These are phyloP conservation scores for Ploettnerulaceae sp. DNA, from an alignment of 2,329 filamentous ascomycete genomes.

Conservation along the genomic window DNA sequence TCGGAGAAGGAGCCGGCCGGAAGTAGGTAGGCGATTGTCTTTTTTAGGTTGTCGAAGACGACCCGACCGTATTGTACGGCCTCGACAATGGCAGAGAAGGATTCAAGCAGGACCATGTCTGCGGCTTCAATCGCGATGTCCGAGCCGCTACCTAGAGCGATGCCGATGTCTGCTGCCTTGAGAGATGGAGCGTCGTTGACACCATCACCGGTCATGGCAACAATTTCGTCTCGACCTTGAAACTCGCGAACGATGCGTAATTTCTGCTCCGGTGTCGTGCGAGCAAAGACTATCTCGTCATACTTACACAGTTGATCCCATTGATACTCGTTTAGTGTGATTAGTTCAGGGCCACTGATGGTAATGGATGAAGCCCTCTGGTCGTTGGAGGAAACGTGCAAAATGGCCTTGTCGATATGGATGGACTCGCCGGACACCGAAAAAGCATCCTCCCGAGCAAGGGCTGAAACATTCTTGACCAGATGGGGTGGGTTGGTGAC, in stretches of 20 bases:
- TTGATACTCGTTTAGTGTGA: slow-evolving; percentile 59
- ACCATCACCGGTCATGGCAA: slow-evolving; percentile 49
- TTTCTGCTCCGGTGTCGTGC: slow-evolving; percentile 75
- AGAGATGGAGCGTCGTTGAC: slow-evolving; percentile 49
- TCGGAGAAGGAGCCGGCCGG: slow-evolving; percentile 57
- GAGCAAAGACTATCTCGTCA: slow-evolving; percentile 69
- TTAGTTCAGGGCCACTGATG: slow-evolving; percentile 60
- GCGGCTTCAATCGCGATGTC: slow-evolving; percentile 59
- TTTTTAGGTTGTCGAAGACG: slow-evolving; percentile 77
- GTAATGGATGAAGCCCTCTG: slow-evolving; percentile 46
- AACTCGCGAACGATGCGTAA: slow-evolving; percentile 74
- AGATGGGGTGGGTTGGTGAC: slow-evolving; percentile 47
- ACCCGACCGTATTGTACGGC: slow-evolving; percentile 68
- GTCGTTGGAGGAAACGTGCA: not conserved
- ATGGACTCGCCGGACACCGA: slow-evolving; percentile 16
- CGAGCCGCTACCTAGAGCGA: slow-evolving; percentile 52
- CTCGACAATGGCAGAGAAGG: slow-evolving; percentile 66
- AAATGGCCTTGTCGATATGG: slow-evolving; percentile 10
- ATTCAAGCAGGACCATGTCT: slow-evolving; percentile 61
- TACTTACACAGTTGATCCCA: slow-evolving; percentile 64
- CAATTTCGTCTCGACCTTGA: slow-evolving; percentile 53
- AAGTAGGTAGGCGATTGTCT: slow-evolving; percentile 56
- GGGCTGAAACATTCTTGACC: slow-evolving; percentile 49
- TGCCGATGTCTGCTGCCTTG: slow-evolving; percentile 61
- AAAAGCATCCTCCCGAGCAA: slow-evolving; percentile 23